A percentile compares a stretch with the other conserved stretches of the same genome.
phyloP scores from a whole-genome alignment of 2,329 filamentous ascomycete species.

The Coniochaeta pulveracea region DNA sequence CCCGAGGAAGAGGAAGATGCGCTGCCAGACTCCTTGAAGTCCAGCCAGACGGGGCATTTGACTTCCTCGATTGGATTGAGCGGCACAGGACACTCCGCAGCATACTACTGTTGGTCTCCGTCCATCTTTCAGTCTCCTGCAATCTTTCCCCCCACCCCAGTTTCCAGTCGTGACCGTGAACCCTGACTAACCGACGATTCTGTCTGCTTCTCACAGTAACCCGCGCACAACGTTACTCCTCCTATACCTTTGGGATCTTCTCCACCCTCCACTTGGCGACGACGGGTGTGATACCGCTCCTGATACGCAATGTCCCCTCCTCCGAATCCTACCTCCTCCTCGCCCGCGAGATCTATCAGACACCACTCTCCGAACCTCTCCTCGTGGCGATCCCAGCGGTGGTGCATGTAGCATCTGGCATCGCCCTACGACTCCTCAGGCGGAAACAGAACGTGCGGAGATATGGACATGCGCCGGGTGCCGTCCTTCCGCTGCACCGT shows the following conservation, averaged over 20 bases:
- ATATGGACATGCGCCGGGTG: slow-evolving; percentile 59
- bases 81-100: slow-evolving; percentile 50
- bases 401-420: slow-evolving; percentile 65
- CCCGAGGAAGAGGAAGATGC: slow-evolving; percentile 24
- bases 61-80: slow-evolving; percentile 45
- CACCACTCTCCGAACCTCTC: slow-evolving; percentile 65
- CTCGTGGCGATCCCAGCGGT: slow-evolving; percentile 65
- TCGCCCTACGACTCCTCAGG: slow-evolving; percentile 66
- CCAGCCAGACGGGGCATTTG: slow-evolving; percentile 22
- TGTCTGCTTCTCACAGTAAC: slow-evolving; percentile 38
- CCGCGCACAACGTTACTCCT: slow-evolving; percentile 78
- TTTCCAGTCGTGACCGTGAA: slow-evolving; percentile 11
- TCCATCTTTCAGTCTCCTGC: slow-evolving; percentile 15
- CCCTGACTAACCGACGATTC: slow-evolving; percentile 4
- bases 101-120: slow-evolving; percentile 58
- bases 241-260: slow-evolving; percentile 73
- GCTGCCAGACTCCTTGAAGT: slow-evolving; percentile 20
- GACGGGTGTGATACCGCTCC: slow-evolving; percentile 68
- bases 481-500: slow-evolving; percentile 24
- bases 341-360: slow-evolving; percentile 87
- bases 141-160: not conserved
- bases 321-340: slow-evolving; percentile 83
- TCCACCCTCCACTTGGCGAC: slow-evolving; percentile 68
- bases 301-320: slow-evolving; percentile 59
- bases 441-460: slow-evolving; percentile 58